Evolutionary conservation across 345 rosid genomes (phyloP), one percentile per base, ranked within the genome.

Genomic region (Salix caprea): DNA sequence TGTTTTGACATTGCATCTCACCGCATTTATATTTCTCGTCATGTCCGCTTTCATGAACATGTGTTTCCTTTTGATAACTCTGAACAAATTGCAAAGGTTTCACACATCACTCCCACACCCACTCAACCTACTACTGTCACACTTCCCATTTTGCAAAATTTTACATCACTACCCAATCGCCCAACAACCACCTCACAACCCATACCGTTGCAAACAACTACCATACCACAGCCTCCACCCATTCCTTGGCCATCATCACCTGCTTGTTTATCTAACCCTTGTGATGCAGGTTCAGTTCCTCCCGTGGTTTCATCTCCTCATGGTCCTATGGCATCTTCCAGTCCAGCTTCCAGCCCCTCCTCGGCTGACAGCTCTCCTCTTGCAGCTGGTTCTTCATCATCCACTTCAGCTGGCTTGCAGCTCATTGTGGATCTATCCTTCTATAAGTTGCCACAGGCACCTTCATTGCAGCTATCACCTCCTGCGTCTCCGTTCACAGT

Each of bases 401-500:
- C 32, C 32, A 30, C 32, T 30, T 30, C 2, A 1, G 2, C 7
- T 13, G 2, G 21, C 1, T 0, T 48, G 54, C 21, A 48, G 1
- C 7, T 16, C 0, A 15, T 48, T 21, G 21, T 48, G 1, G 21
- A 48, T 48, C 16, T 48, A 48, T 48, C 54, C 0, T 48, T 2
- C 1, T 48, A 16, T 16, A 0, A 48, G 19, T 0, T 48, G 0
- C 21, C 54, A 48, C 2, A 48, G 2, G 2, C 5, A 0, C 5
- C 21, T 0, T 48, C 7, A 15, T 2, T 16, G 0, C 54, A 0
- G 4, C 54, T 6, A 5, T 48, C 54, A 1, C 1, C 0, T 6
- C 2, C 2, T 48, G 7, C 0, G 0, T 48, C 54, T 48, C 21
- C 21, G 0, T 0, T 2, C 0, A 2, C 0, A 5, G 8, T 7